Conservation (phyloP, 306 rosid genomes). For the Citrullus amarus region DNA sequence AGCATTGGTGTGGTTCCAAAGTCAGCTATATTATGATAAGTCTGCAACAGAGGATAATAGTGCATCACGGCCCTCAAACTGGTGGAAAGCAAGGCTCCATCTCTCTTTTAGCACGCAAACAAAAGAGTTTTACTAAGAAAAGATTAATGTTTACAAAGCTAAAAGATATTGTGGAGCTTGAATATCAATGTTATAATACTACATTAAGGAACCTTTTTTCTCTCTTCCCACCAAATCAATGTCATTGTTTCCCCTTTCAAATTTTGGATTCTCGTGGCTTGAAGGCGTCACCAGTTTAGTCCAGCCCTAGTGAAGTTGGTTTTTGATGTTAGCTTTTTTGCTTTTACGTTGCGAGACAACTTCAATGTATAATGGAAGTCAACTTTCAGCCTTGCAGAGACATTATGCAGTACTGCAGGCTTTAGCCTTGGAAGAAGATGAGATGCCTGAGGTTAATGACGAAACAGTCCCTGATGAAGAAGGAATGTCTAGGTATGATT, state of each 20-base stretch:
- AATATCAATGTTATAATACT: neutral
- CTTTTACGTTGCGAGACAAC: neutral
- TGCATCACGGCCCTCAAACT: neutral
- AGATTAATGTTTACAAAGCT: no score
- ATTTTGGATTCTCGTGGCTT: no score
- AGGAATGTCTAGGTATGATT: constrained; percentile 63
- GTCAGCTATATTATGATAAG: neutral
- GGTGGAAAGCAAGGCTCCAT: neutral
- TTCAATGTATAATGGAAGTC: neutral
- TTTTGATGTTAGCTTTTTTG: no score
- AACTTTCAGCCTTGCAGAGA: constrained; percentile 79
- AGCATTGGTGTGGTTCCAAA: neutral
- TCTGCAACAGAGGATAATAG: no score
- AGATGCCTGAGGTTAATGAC: constrained; percentile 68
- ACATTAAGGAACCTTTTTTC: neutral
- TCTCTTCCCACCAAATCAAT: neutral
- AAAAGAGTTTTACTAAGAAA: neutral
- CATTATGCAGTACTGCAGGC: constrained; percentile 86
- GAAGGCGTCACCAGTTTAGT: no score
- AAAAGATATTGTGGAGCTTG: neutral
- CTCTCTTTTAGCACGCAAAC: neutral
- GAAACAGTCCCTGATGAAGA: constrained; percentile 87
- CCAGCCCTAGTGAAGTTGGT: no score
- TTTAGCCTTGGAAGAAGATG: constrained; percentile 77
- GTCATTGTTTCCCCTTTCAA: no score